These are phyloP conservation scores for Phytophthora quininea DNA, from an alignment of 352 stramenopile genomes.

Conservation along the genomic window DNA sequence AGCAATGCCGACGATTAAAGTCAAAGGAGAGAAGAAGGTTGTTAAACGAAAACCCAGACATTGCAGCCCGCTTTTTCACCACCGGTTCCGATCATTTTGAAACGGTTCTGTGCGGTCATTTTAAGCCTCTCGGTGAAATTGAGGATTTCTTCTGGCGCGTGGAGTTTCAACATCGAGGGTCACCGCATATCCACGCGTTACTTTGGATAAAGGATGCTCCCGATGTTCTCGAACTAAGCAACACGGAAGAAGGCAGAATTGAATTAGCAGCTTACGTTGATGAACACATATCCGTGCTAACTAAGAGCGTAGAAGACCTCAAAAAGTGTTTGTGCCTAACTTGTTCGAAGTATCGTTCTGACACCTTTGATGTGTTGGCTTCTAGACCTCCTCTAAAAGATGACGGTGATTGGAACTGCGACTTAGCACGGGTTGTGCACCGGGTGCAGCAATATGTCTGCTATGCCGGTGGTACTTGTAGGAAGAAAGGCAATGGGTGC, in stretches of 20 bases:
- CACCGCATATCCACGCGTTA: slow-evolving; percentile 19
- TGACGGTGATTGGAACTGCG: slow-evolving; percentile 4
- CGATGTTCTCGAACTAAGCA: slow-evolving; percentile 7
- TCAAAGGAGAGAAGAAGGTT: background rate
- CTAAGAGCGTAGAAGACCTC: background rate
- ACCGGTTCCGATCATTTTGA: slow-evolving; percentile 23
- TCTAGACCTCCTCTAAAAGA: background rate
- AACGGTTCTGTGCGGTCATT: background rate
- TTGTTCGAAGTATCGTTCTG: background rate
- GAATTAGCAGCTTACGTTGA: slow-evolving; percentile 3
- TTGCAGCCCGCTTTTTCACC: slow-evolving; percentile 21
- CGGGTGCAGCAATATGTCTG: slow-evolving; percentile 15
- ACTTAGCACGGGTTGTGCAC: slow-evolving; percentile 1
- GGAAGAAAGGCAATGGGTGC: slow-evolving; percentile 1
- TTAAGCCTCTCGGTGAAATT: slow-evolving; percentile 14
- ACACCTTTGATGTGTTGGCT: background rate
- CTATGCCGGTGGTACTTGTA: slow-evolving; percentile 4
- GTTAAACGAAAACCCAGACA: slow-evolving; percentile 23
- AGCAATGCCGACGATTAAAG: background rate
- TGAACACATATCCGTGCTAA: slow-evolving; percentile 1
- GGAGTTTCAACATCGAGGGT: slow-evolving; percentile 20
- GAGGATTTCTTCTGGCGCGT: slow-evolving; percentile 25
- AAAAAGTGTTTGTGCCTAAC: background rate
- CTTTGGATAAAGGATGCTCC: slow-evolving; percentile 24
- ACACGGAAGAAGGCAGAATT: slow-evolving; percentile 1